Evolutionary conservation across 257 asterid species (phyloP).

Genomic region (Jasminum sambac): DNA sequence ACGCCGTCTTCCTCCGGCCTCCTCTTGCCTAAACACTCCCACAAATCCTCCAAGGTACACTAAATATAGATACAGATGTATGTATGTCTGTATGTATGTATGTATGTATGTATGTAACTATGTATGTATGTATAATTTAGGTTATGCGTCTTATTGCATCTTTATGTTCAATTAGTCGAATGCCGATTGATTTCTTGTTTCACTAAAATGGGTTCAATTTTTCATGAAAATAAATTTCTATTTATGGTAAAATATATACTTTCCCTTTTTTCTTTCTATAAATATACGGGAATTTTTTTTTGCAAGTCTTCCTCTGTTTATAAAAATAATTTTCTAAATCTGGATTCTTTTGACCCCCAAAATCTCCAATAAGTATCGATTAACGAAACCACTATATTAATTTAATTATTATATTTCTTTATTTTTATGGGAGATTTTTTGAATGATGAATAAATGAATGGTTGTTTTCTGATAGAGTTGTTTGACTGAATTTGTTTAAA

Average conservation of each 20-base stretch:
- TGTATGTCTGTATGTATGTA: not conserved
- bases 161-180: not conserved
- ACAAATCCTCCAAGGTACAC: constrained; percentile 62
- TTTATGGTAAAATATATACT: not conserved
- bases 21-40: constrained; percentile 48
- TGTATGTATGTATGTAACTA: too few relatives aligned
- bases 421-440: not conserved
- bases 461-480: constrained; percentile 31
- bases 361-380: not conserved
- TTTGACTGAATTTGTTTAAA: constrained; percentile 38
- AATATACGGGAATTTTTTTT: not conserved
- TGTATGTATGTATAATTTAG: not conserved
- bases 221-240: not conserved
- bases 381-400: not conserved
- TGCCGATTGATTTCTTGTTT: not conserved
- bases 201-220: not conserved
- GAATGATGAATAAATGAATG: constrained; percentile 17
- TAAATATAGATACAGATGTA: not conserved
- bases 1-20: constrained; percentile 81
- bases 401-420: not conserved
- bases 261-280: not conserved
- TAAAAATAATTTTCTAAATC: not conserved
- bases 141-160: not conserved
- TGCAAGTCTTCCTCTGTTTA: not conserved
- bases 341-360: not conserved